Base-by-base conservation (phyloP, 345 rosid species). In the Linum lewisii region DNA sequence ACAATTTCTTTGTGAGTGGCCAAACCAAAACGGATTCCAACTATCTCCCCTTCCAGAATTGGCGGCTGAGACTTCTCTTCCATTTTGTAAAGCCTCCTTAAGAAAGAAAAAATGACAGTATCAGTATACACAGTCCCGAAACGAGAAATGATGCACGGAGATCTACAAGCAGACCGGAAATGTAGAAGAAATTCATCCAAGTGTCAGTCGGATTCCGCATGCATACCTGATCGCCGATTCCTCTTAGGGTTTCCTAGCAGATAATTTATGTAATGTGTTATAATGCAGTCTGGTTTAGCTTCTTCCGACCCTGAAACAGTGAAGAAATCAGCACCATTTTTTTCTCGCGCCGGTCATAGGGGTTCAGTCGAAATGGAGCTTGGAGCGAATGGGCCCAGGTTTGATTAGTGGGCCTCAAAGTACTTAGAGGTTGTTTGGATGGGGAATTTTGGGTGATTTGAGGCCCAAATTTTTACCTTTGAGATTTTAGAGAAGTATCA, bases 1-100 rank as follows among this genome's bases (percentile, higher is more conserved):
- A 86, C 97, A 18, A 93, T 89, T 72, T 93, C 90, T 57, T 69
- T 71, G 32, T 72, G 77, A 72, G 76, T 69, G 0, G 94, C 87
- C 78, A 93, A 80, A 59, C 77, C 84, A 72, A 93, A 93, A 66
- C 45, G 63, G 59, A 89, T 82, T 24, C 91, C 89, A 21, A 77
- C 66, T 57, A 92, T 72, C 69, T 92, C 87, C 18, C 79, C 96
- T 16, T 86, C 90, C 5, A 79, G 71, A 60, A 75, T 21, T 11
- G 68, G 65, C 8, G 80, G 26, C 24, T 78, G 66, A 62, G 69
- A 25, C 32, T 67, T 70, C 60, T 75, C 88, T 65, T 84, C 95
- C 90, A 88, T 71, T 22, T 81, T 75, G 16, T 42, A 16, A 42
- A 42, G 9, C 47, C 13, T 42, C 47, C 47, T 42, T 42, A 14